phyloP scores from a whole-genome alignment of 768 basidiomycete genomes.

The Termitomyces sp. region DNA sequence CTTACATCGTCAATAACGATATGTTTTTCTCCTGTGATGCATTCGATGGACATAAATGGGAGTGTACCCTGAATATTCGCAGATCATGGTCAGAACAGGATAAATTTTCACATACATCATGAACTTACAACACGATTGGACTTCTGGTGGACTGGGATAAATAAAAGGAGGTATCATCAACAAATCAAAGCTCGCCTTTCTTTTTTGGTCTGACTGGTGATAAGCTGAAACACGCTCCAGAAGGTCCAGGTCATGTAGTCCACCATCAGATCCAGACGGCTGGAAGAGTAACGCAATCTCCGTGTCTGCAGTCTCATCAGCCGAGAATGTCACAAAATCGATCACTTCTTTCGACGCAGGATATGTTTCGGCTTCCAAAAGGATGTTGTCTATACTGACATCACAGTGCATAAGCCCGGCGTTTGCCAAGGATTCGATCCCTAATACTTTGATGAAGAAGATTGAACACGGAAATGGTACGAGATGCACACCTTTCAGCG shows the following conservation, averaged over 20 bases:
- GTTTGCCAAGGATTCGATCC: no score
- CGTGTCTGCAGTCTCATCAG: not conserved
- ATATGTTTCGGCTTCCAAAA: not conserved
- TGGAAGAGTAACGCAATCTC: not conserved
- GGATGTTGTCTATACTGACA: not conserved
- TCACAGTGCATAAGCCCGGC: no score
- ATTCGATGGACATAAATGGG: not conserved
- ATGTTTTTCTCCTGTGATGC: not conserved
- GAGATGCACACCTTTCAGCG: no score
- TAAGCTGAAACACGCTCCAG: not conserved
- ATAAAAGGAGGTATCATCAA: not conserved
- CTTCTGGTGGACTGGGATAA: not conserved
- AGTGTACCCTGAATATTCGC: not conserved
- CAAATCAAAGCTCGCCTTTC: not conserved
- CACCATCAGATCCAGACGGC: not conserved
- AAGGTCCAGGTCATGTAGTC: constrained; percentile 1
- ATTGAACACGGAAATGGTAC: no score
- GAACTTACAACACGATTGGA: not conserved
- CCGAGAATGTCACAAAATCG: not conserved
- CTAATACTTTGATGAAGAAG: no score
- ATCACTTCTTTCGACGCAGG: not conserved
- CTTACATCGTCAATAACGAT: not conserved
- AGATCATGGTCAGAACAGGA: not conserved
- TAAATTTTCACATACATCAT: not conserved
- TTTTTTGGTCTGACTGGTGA: not conserved